phyloP scores from a whole-genome alignment of 2,329 filamentous ascomycete species.

The Atkinsonella texensis region DNA sequence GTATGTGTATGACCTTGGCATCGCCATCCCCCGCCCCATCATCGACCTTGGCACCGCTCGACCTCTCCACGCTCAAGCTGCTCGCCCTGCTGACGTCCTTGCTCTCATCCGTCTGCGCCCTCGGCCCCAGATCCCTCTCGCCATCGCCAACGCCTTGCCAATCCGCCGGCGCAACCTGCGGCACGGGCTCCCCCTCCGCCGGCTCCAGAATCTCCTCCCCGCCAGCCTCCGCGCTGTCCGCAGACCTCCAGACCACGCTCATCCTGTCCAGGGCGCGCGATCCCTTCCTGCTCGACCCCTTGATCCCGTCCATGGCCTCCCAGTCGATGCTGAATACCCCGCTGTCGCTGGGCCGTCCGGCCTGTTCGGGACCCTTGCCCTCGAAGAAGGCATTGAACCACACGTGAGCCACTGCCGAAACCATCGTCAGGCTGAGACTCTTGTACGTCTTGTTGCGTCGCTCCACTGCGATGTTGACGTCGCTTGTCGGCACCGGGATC shows the following conservation, averaged over 20 bases:
- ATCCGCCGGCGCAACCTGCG: conserved; percentile 57
- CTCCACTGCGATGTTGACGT: conserved; percentile 85
- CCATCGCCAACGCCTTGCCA: conserved; percentile 50
- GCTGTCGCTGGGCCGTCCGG: conserved; percentile 52
- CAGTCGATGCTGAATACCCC: conserved; percentile 50
- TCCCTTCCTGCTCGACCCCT: conserved; percentile 75
- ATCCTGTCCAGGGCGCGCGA: conserved; percentile 70
- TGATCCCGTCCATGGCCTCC: conserved; percentile 81
- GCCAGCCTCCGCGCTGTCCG: conserved; percentile 13
- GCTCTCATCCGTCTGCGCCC: conserved; percentile 52
- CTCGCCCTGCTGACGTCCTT: conserved; percentile 60
- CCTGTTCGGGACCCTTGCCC: conserved; percentile 58
- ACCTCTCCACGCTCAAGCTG: conserved; percentile 38
- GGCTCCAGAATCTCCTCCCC: conserved; percentile 45
- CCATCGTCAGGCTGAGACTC: conserved; percentile 73
- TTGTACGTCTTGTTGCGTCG: conserved; percentile 68
- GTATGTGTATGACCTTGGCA: conserved; percentile 14
- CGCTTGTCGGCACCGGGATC: conserved; percentile 64
- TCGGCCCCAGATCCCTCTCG: conserved; percentile 56
- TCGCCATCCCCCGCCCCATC: conserved; percentile 10
- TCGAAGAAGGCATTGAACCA: conserved; percentile 98
- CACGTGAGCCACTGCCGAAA: conserved; percentile 84
- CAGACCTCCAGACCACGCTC: conserved; percentile 68
- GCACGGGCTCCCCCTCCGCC: conserved; percentile 52
- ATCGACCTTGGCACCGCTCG: conserved; percentile 6